phyloP scores from a whole-genome alignment of 169 alveolate genomes.

The Cryptosporidium viatorum region DNA sequence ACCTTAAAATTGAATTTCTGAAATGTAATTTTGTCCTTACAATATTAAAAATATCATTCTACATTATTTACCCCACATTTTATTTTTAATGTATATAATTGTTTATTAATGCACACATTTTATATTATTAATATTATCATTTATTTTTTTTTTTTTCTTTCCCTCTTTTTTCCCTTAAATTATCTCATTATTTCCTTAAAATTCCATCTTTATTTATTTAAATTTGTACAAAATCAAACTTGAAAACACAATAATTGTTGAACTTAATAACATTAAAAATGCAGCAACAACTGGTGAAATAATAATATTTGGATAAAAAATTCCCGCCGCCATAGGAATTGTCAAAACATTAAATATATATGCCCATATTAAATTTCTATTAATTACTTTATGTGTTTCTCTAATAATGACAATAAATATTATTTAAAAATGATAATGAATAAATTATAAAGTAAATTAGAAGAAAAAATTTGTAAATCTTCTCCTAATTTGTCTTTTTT shows the following conservation, averaged over 20 bases:
- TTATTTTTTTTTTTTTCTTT: too few species aligned
- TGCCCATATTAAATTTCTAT: conserved; percentile 67
- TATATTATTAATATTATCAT: too few species aligned
- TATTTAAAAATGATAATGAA: not conserved
- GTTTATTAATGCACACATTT: not conserved
- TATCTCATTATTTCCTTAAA: not conserved
- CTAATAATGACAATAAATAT: not conserved
- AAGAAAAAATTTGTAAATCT: not conserved
- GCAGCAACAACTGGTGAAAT: conserved; percentile 68
- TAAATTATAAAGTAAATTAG: not conserved
- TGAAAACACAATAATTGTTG: conserved; percentile 52
- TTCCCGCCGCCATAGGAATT: conserved; percentile 70
- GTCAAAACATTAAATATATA: conserved; percentile 47
- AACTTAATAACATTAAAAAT: conserved; percentile 49
- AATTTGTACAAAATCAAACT: conserved; percentile 37
- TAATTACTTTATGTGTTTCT: conserved; percentile 61
- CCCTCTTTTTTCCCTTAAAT: not conserved
- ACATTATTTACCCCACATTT: too few species aligned
- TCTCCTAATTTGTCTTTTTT: not conserved
- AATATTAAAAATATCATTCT: too few species aligned
- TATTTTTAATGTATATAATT: too few species aligned
- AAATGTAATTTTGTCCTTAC: too few species aligned
- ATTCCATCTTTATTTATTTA: not conserved
- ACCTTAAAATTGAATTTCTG: too few species aligned
- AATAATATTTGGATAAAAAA: conserved; percentile 48